phyloP scores from a whole-genome alignment of 805 yeast species.

The Saturnispora galanensis region DNA sequence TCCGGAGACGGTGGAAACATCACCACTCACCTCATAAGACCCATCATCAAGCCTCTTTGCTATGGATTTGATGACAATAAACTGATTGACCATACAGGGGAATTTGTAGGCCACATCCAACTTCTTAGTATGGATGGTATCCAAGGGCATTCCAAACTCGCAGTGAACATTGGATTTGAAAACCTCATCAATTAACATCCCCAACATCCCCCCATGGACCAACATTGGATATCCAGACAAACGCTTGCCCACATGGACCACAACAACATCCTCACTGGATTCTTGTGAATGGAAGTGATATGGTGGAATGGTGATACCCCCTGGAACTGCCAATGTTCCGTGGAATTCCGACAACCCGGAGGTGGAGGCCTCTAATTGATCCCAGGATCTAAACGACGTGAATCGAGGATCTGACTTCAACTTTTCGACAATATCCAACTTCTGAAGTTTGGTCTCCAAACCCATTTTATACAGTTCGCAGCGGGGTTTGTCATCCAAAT shows the following conservation, averaged over 20 bases:
- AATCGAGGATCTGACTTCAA: conserved; percentile 32
- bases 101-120: conserved; percentile 45
- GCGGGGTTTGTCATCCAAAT: conserved; percentile 16
- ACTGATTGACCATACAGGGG: conserved; percentile 75
- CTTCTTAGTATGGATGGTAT: conserved; percentile 34
- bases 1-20: conserved; percentile 44
- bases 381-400: conserved; percentile 32
- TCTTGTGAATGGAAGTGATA: conserved; percentile 49
- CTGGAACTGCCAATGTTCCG: conserved; percentile 57
- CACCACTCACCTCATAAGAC: conserved; percentile 36
- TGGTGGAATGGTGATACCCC: conserved; percentile 72
- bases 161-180: conserved; percentile 32
- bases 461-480: conserved; percentile 18
- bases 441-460: conserved; percentile 39
- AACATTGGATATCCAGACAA: conserved; percentile 82
- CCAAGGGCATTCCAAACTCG: conserved; percentile 16
- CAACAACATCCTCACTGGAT: conserved; percentile 50
- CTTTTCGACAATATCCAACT: conserved; percentile 42
- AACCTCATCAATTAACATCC: conserved; percentile 70
- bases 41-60: conserved; percentile 21
- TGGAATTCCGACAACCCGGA: conserved; percentile 20
- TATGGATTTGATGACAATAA: conserved; percentile 55
- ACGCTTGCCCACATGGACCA: conserved; percentile 68
- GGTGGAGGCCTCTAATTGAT: conserved; percentile 31
- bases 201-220: conserved; percentile 83